Conservation (phyloP, 2,329 filamentous ascomycete species). For the Meredithiella fracta region DNA sequence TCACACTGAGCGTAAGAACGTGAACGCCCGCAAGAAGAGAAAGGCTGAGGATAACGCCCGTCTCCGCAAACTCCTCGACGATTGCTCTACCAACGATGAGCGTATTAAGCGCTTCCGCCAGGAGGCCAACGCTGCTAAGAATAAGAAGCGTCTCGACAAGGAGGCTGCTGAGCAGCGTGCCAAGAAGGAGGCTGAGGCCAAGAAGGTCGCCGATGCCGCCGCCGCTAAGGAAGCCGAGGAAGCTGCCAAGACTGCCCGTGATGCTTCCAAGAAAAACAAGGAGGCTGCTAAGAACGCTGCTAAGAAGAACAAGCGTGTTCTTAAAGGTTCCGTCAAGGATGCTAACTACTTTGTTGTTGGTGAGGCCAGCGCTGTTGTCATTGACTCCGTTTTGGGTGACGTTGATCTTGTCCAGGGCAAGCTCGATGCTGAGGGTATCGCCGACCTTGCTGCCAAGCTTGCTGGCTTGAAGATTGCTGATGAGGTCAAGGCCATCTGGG, state of each 20-base stretch:
- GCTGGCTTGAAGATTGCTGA: conserved; percentile 60
- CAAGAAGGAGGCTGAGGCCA: conserved; percentile 66
- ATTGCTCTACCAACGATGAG: conserved; percentile 69
- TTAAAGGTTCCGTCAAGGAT: conserved; percentile 88
- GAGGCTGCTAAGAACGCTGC: conserved; percentile 96
- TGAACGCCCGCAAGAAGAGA: conserved; percentile 95
- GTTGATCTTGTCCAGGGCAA: conserved; percentile 77
- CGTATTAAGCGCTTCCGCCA: conserved; percentile 96
- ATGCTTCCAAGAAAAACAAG: conserved; percentile 85
- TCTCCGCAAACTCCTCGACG: conserved; percentile 77
- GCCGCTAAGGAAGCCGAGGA: conserved; percentile 72
- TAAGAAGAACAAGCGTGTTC: conserved; percentile 99
- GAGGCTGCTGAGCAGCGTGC: conserved; percentile 83
- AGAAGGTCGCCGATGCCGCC: conserved; percentile 70
- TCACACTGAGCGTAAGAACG: conserved; percentile 95
- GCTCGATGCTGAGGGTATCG: conserved; percentile 82
- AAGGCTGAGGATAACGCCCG: conserved; percentile 95
- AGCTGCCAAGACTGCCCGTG: conserved; percentile 67
- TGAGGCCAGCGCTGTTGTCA: conserved; percentile 55
- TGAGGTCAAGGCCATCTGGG: conserved; percentile 76
- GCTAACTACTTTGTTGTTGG: conserved; percentile 83
- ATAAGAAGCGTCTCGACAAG: conserved; percentile 80
- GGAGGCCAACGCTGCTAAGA: conserved; percentile 81
- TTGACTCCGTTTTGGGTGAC: conserved; percentile 70
- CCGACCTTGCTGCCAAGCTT: conserved; percentile 64